Evolutionary conservation across 2,329 filamentous ascomycete genomes (phyloP), one percentile per base, ranked within the genome.

Genomic region (Trichoderma oligosporum): DNA sequence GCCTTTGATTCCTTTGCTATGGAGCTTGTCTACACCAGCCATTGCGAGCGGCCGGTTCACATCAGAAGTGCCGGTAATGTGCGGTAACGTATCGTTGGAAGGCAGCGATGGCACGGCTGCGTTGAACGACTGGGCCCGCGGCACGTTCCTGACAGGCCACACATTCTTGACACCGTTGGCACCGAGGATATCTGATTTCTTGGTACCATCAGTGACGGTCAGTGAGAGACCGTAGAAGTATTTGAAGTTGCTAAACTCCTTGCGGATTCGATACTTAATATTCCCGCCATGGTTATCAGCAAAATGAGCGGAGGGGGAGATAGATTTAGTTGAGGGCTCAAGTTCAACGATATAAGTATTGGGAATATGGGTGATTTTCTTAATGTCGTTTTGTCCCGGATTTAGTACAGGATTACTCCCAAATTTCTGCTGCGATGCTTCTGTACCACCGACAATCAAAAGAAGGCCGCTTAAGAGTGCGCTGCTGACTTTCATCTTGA

Each of bases 11-110:
- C 78, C 79, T 56, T 76, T 67, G 14, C 74, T 75, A 25, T 73
- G 74, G 27, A 83, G 68, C 71, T 78, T 77, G 65, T 81, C 76
- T 18, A 83, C 76, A 67, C 82, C 79, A 1, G 79, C 82, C 78
- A 81, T 81, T 56, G 78, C 63, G 53, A 83, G 81, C 31, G 14
- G 41, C 8, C 39, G 46, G 16, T 18, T 42, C 3, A 24, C 36
- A 14, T 24, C 47, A 4, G 20, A 39, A 14, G 8, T 38, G 8
- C 22, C 51, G 5, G 12, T 25, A n/a, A 20, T 20, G 20, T 38
- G 14, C 5, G 25, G 42, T 2, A 36, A 39, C 22, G 39, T 41
- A 7, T 20, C n/a, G 20, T 16, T 25, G 16, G 12, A 18, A 2
- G 11, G 18, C 59, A 18, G 12, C 3, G 11, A 16, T 18, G 20